A percentile compares a stretch with the other conserved stretches of the same genome.
Evolutionary conservation across 768 basidiomycete species (phyloP).

Genomic region (Mycena pura): DNA sequence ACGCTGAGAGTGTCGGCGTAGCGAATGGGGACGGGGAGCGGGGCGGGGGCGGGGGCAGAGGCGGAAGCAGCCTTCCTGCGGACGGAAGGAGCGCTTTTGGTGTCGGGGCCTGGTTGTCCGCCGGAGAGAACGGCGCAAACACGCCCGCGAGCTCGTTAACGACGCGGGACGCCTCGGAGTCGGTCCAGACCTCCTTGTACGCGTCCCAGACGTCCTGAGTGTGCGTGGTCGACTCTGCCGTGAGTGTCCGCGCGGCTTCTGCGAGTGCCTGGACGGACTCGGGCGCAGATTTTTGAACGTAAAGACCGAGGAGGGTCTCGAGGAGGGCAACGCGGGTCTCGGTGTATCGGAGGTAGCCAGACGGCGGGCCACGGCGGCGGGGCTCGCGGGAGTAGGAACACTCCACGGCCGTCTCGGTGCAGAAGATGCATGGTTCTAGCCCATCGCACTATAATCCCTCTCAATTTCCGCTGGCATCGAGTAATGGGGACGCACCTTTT

Average conservation of each 20-base stretch:
- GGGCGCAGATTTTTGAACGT: slow-evolving; percentile 16
- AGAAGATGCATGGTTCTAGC: slow-evolving; percentile 38
- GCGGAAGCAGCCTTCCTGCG: background rate
- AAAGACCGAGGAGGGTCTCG: slow-evolving; percentile 37
- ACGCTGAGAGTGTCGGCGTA: slow-evolving; percentile 4
- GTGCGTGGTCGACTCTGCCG: slow-evolving; percentile 27
- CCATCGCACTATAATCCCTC: slow-evolving; percentile 35
- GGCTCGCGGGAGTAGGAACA: slow-evolving; percentile 40
- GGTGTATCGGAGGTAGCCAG: slow-evolving; percentile 37
- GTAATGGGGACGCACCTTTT: slow-evolving; percentile 30
- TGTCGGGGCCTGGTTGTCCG: slow-evolving; percentile 26
- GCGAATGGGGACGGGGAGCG: slow-evolving; percentile 11
- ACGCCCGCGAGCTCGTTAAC: slow-evolving; percentile 31
- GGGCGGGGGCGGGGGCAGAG: background rate
- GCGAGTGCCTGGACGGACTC: background rate
- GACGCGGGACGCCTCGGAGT: slow-evolving; percentile 26
- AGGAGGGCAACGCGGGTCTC: slow-evolving; percentile 37
- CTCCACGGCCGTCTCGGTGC: slow-evolving; percentile 35
- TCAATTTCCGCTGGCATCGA: background rate
- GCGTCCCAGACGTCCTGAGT: slow-evolving; percentile 41
- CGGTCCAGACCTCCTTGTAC: slow-evolving; percentile 33
- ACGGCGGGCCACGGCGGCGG: slow-evolving; percentile 37
- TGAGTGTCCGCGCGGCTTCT: slow-evolving; percentile 21
- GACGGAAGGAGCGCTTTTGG: slow-evolving; percentile 32
- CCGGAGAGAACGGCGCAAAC: slow-evolving; percentile 35